These are phyloP conservation scores for Botrytis fragariae DNA, from an alignment of 2,329 filamentous ascomycete species.

Conservation along the genomic window DNA sequence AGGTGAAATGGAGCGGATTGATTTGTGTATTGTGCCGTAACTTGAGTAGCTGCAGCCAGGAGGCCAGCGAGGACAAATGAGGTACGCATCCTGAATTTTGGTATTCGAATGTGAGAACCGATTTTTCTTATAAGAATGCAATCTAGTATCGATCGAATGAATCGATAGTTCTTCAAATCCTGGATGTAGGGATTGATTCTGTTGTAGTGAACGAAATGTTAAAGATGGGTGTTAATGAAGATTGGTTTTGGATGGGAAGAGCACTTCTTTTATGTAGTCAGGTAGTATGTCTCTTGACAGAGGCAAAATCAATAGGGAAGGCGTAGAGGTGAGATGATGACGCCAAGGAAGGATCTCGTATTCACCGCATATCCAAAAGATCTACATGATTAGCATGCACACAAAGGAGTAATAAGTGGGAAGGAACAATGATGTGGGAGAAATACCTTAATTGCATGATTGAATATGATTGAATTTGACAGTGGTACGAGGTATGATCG, in stretches of 20 bases:
- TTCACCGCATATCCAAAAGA: conserved; percentile 1
- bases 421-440: not conserved
- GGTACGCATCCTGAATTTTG: conserved; percentile 25
- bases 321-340: conserved; percentile 1
- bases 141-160: not conserved
- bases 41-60: conserved; percentile 26
- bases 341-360: conserved; percentile 13
- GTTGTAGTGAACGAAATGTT: not conserved
- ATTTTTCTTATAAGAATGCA: not conserved
- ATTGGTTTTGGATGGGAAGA: not conserved
- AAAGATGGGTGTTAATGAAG: not conserved
- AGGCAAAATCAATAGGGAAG: conserved; percentile 3
- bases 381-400: not conserved
- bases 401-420: not conserved
- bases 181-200: not conserved
- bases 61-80: conserved; percentile 27
- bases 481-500: not conserved
- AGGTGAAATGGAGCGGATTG: conserved; percentile 47
- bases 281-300: not conserved
- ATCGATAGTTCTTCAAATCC: not conserved
- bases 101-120: not conserved
- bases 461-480: not conserved
- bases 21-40: conserved; percentile 36
- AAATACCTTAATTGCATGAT: not conserved
- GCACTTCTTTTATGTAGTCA: not conserved